These are phyloP conservation scores for Leishmania martiniquensis DNA, from an alignment of 208 protist genomes.

Conservation along the genomic window DNA sequence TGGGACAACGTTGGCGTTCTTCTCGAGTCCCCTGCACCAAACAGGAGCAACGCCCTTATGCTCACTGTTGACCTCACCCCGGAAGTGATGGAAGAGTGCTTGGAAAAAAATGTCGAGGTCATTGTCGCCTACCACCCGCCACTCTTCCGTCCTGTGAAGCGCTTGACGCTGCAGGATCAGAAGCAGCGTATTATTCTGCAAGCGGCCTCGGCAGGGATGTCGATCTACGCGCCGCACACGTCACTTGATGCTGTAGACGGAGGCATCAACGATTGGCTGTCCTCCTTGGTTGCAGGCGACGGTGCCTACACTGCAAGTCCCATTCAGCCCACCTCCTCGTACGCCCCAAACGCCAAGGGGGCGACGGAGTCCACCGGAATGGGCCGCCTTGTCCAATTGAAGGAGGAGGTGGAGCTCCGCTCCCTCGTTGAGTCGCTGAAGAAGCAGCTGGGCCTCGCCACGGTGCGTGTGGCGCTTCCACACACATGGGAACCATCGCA, in stretches of 20 bases:
- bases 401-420: slow-evolving; percentile 36
- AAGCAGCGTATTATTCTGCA: slow-evolving; percentile 79
- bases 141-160: slow-evolving; percentile 86
- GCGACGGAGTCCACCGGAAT: slow-evolving; percentile 39
- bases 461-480: slow-evolving; percentile 78
- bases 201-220: slow-evolving; percentile 73
- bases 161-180: slow-evolving; percentile 67
- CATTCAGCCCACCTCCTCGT: slow-evolving; percentile 50
- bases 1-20: slow-evolving; percentile 96
- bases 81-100: slow-evolving; percentile 89
- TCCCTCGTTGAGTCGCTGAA: slow-evolving; percentile 69
- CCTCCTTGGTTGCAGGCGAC: slow-evolving; percentile 44
- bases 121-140: slow-evolving; percentile 94
- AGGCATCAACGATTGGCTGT: slow-evolving; percentile 95
- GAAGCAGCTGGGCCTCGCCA: slow-evolving; percentile 48
- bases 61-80: slow-evolving; percentile 93
- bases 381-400: slow-evolving; percentile 67
- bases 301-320: slow-evolving; percentile 24
- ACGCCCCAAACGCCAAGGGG: slow-evolving; percentile 30
- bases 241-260: slow-evolving; percentile 75
- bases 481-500: slow-evolving; percentile 38
- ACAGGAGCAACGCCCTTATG: slow-evolving; percentile 58
- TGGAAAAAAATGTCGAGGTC: slow-evolving; percentile 60
- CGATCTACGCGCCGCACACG: slow-evolving; percentile 95
- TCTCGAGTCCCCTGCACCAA: slow-evolving; percentile 80